Base-by-base conservation (phyloP, 1,139 yeast genomes). In the Petasospora rhodanensis region DNA sequence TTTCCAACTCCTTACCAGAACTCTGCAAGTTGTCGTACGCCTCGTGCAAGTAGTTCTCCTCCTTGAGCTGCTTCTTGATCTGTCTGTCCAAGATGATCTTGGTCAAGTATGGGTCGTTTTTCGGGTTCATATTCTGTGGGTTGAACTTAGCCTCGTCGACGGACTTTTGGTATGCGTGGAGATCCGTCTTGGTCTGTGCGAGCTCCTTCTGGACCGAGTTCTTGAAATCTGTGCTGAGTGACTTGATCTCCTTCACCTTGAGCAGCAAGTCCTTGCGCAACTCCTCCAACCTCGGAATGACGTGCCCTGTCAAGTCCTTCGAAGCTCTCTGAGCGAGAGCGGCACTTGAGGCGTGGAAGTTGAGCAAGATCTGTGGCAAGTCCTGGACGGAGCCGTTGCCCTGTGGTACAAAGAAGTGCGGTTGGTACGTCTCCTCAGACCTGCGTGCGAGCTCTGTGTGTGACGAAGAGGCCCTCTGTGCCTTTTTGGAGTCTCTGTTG, bases 1-100 rank as follows among this genome's bases (percentile, higher is more conserved):
- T 77, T 59, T 89, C 97, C 46, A 93, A 70, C 54, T 87, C 93
- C 40, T 82, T 78, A 29, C 95, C 96, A 2, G 95, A 83, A 25
- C 76, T 74, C 61, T 91, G 96, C 46, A 89, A 68, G 58, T 91
- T 89, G 45, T 79, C 70, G 54, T 75, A 89, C 0, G 97, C 96
- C 53, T 87, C 95, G 50, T 85, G 83, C 34, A 91, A 66, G 50
- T 79, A 81, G 56, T 81, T 82, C 56, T 91, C 97, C 57, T 87
- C 96, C 17, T 71, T 71, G 31, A 91, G 59, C 56, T 86, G 95
- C 45, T 71, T 73, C 47, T 73, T 77, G 51, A 91, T 71, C 55
- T 83, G 94, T 53, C 77, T 70, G 47, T 89, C 96, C 47, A 89
- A 66, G 25, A 68, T 62, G 27, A 76, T 64, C 56, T 84, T 85